Evolutionary conservation across 371 early-diverging fungal species (phyloP), one percentile per base, ranked within the genome.

Genomic region (Actinomucor elegans): DNA sequence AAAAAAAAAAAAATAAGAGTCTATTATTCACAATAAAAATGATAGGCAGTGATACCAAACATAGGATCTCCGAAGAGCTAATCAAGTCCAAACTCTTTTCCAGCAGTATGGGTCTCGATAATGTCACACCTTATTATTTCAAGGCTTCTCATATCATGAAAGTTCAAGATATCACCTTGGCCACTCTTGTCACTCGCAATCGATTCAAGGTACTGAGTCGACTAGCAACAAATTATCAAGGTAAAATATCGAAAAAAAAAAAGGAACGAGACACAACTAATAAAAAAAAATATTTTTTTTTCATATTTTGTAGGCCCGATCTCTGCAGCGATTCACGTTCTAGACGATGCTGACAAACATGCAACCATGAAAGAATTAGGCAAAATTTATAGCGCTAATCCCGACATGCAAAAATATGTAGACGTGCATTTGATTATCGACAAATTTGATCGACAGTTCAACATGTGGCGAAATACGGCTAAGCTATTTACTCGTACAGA

Each of bases 391-490:
- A 52, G 57, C 23, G 40, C 55, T 3, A 77, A 78, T 45, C 70
- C 74, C 2, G 59, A 67, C 41, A 71, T 83, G 67, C 58, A 67
- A 40, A 63, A 74, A 48, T 77, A 68, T 60, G 79, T 82, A 9
- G 83, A 83, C 59, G 58, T 78, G 4, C 83, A 83, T 57, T 61
- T 83, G 34, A 66, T 83, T 23, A 64, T 81, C 4, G 83, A 83
- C 52, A 73, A 69, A 44, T 83, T 73, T 48, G 77, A 79, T 34
- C 61, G 83, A 10, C 81, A 83, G 53, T 83, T 83, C 54, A 83
- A 83, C 24, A 73, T 77, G 76, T 83, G 83, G 83, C 66, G 83
- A 21, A 83, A 83, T 33, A 70, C 80, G 1, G 83, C 83, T 14
- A 63, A 77, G 20, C 68, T 83, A 53, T 83, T 80, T 57, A 73